Evolutionary conservation across 2,329 filamentous ascomycete species (phyloP), one percentile per base, ranked within the genome.

Genomic region (Raffaelea ambrosiae): DNA sequence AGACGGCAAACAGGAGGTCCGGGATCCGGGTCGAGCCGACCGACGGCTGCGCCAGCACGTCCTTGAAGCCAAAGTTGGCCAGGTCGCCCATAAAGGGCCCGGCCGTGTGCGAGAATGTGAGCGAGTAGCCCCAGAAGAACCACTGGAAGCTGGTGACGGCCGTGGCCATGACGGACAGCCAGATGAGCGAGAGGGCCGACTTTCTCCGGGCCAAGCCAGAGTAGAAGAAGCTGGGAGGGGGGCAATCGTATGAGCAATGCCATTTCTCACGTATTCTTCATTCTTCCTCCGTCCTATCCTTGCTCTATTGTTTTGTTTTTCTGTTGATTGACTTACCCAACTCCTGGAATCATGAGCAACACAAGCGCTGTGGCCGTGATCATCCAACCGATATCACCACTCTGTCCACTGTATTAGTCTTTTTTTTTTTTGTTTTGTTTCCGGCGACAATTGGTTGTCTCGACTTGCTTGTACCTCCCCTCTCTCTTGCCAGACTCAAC

Each of bases 51-150:
- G 73, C 88, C 29, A 95, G 74, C 21, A 93, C 86, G 63, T 85
- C 74, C 55, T 72, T 81, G 64, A 94, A 83, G 40, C 84, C 88
- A 61, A 95, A 81, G 69, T 95, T 91, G 54, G 78, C 68, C 22
- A 95, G 71, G 58, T 89, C 75, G 50, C 88, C 88, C 53, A 95
- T 86, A 63, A 80, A 95, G 39, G 72, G 77, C 42, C 83, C 82
- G 22, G 85, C 84, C 2, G 76, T 74, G 66, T 91, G 87, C 16
- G 87, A 93, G 63, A 90, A 93, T 43, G 86, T 80, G 11, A 93
- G 68, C 4, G 85, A 89, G 63, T 88, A 93, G 38, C 87, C 87
- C 87, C 87, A 93, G 73, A 93, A 88, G 72, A 95, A 95, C 89
- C 89, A 95, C 65, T 95, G 88, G 66, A 95, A 94, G 22, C 82